Base-by-base conservation (phyloP, 208 protist genomes). In the Wallacemonas sp. region DNA sequence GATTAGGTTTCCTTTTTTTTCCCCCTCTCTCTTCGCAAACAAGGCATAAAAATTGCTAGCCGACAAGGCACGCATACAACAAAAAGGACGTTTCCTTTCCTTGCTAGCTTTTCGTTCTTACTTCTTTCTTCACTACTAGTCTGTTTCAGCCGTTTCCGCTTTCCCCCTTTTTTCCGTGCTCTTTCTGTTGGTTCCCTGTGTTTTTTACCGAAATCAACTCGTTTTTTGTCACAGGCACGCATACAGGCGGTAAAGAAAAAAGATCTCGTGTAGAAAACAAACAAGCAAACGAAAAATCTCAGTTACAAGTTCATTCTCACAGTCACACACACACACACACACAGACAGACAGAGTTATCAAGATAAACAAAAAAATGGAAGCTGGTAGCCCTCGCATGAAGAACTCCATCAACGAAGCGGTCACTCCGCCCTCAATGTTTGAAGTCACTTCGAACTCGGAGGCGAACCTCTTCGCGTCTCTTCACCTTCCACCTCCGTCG, bases 121-220 rank as follows among this genome's bases (percentile, higher is more conserved):
- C 27, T 66, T 24, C 26, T 36, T 36, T 51, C 38, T 66, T 66
- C 21, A 14, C 19, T 34, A 22, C 12, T 30, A 30, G 15, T 6
- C 21, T 9, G 45, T 58, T 49, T 62, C 26, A 65, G n/a, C n/a
- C 9, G 22, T 15, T 64, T 33, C 36, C 58, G 12, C 26, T 26
- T 12, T 56, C 9, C 24, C n/a, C 47, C 19, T 30, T n/a, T 56
- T 36, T 62, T 22, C 22, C 17, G 8, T 45, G 22, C 28, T 42
- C 46, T 62, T 58, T 59, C 12, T 66, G 24, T 68, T 44, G 38
- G 27, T 59, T 46, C 47, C 36, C 47, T 31, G 31, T 68, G 9
- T 41, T 41, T 17, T 17, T 41, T 41, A 17, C 14, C 36, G 14
- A 41, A 41, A 14, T 41, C 61, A 26, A 24, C 26, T 27, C n/a